Evolutionary conservation across 2,329 filamentous ascomycete genomes (phyloP), one percentile per base, ranked within the genome.

Genomic region (Zarea fungicola): DNA sequence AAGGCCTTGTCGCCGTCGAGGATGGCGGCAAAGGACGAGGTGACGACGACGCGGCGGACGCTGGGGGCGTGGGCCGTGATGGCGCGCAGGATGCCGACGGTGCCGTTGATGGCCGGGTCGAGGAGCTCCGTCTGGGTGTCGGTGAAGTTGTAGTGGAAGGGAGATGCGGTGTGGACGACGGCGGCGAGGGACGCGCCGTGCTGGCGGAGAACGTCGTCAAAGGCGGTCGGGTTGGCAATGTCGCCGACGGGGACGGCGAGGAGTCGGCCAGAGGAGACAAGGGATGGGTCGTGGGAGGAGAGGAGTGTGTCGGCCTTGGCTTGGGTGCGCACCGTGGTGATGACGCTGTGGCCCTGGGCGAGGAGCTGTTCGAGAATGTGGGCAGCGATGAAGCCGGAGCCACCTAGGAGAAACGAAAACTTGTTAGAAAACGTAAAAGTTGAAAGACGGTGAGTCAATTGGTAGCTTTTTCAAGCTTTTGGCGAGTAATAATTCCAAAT

Each of bases 161-260:
- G 80, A 42, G 76, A 80, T 0, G 80, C 80, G 2, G 79, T 81
- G 66, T 84, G 80, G 46, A 83, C 66, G 32, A 83, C 77, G 42
- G 75, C 75, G 49, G 78, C 73, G 45, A 82, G 64, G 22, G 70
- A 73, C 1, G 74, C 62, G 22, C 70, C 74, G 2, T 75, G 71
- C 4, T 62, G 69, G 62, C 70, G 65, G 53, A 76, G 71, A 1
- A 77, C 80, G 57, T 82, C 73, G 58, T 88, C 82, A 62, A 95
- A 95, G 50, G 89, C 89, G 48, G 77, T 76, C 36, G 81, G 76
- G 59, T 82, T 66, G 4, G 87, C 86, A 56, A 95, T 87, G 61
- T 95, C 89, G 16, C 84, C 80, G 21, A 95, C 88, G 56, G 93
- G 82, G 48, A 64, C 69, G 11, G 77, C 68, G 26, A 66, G 59